These are phyloP conservation scores for Lodderomyces parapsilosis DNA, from an alignment of 1,139 yeast species.

Conservation along the genomic window DNA sequence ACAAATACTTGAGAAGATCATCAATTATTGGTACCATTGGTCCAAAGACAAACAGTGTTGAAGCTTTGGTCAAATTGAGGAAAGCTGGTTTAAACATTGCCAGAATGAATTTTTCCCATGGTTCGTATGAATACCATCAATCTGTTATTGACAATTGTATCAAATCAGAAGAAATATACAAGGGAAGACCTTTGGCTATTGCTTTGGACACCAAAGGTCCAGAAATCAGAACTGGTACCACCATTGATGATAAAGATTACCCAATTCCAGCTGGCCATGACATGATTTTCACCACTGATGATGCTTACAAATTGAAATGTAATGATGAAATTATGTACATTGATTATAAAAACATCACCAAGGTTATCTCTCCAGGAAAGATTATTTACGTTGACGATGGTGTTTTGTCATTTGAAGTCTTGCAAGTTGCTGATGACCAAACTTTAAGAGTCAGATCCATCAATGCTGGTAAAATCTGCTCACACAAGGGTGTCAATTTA, in stretches of 20 bases:
- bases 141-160: conserved; percentile 94
- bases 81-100: conserved; percentile 97
- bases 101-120: conserved; percentile 99
- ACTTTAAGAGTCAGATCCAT: conserved; percentile 85
- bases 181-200: conserved; percentile 96
- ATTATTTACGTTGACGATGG: conserved; percentile 96
- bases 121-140: conserved; percentile 95
- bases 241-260: conserved; percentile 72
- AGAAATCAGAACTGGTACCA: conserved; percentile 98
- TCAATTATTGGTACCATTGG: conserved; percentile 98
- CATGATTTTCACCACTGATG: conserved; percentile 92
- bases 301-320: conserved; percentile 64
- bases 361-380: conserved; percentile 84
- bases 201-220: conserved; percentile 99
- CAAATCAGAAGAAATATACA: conserved; percentile 84
- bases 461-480: conserved; percentile 92
- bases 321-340: conserved; percentile 82
- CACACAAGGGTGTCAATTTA: conserved; percentile 98
- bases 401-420: conserved; percentile 91
- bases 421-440: conserved; percentile 72
- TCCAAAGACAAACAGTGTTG: conserved; percentile 93
- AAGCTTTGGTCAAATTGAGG: conserved; percentile 81
- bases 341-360: conserved; percentile 95
- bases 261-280: conserved; percentile 84
- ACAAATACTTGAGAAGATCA: conserved; percentile 85